Base-by-base conservation (phyloP, 164 flowering plant genomes). In the Kingdonia uniflora region DNA sequence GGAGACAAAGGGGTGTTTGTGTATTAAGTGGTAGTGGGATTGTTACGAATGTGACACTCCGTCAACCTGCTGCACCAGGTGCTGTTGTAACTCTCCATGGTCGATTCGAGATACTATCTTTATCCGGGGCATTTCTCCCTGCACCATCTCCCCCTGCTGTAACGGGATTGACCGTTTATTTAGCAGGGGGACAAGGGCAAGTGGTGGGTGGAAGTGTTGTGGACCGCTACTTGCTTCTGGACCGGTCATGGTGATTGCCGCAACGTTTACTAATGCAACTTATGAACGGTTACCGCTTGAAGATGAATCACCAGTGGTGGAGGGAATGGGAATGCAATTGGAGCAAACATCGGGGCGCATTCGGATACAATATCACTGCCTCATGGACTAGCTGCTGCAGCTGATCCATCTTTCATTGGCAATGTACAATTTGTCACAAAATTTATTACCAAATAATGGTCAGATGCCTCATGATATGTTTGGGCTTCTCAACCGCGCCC, bases 171-270 rank as follows among this genome's bases (percentile, higher is more conserved):
- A 77, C 88, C 0, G 76, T 85, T n/a, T 85, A 79, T 40, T 49
- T 85, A 40, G 74, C 86, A 0, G 86, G 94, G 0, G 79, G 80
- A 20, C 82, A 79, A 33, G 94, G 94, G 44, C 94, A 80, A 65
- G 82, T 85, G 19, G 81, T 85, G 41, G 94, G 94, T 0, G 94
- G 94, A 14, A 51, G 52, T 1, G 95, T 77, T 6, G 72, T 68
- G 89, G 87, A 3, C 55, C 80, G n/a, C 57, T 85, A 10, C 59
- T 77, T 20, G 95, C 95, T 0, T 67, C 83, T 0, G 95, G 87
- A 21, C 87, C 86, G 0, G 89, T 85, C 14, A 70, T 85, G 65
- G 79, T 85, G 10, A 67, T 85, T 1, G 89, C 82, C 0, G 87
- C 89, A 0, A 76, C 87, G 0, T 85, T 78, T 50, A 48, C 64